Percentiles rank a stretch among this genome's conserved stretches.
These are phyloP conservation scores for Chlamydomonas sphaeroides DNA, from an alignment of 139 green algal species.

Conservation along the genomic window DNA sequence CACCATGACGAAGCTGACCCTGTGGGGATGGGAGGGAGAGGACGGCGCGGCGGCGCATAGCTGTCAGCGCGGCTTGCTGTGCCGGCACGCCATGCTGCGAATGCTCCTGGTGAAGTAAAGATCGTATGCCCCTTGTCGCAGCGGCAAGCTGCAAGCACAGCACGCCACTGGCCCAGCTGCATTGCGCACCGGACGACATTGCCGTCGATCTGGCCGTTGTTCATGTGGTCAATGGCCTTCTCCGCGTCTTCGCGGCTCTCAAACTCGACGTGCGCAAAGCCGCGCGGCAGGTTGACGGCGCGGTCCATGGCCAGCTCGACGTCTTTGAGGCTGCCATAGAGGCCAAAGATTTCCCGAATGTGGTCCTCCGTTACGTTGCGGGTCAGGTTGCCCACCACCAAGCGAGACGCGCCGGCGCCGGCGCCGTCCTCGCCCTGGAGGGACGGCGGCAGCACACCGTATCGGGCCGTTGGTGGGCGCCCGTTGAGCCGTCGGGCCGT, in stretches of 20 bases:
- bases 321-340: conserved; percentile 74
- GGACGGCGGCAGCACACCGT: too few relatives aligned
- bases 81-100: too few relatives aligned
- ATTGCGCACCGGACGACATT: conserved; percentile 71
- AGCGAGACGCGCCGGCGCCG: neutral
- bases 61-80: too few relatives aligned
- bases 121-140: too few relatives aligned
- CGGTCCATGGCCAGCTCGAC: conserved; percentile 74
- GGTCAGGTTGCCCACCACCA: conserved; percentile 87
- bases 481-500: too few relatives aligned
- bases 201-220: conserved; percentile 88
- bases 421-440: neutral
- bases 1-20: conserved; percentile 51
- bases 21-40: too few relatives aligned
- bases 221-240: conserved; percentile 84
- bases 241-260: conserved; percentile 69
- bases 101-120: too few relatives aligned
- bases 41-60: too few relatives aligned
- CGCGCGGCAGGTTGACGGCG: conserved; percentile 78
- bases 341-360: conserved; percentile 83
- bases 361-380: conserved; percentile 86
- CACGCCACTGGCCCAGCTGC: too few relatives aligned
- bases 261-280: conserved; percentile 88
- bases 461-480: too few relatives aligned
- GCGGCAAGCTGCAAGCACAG: too few relatives aligned